Evolutionary conservation across 78 protist genomes (phyloP).

Genomic region (Chrysochromulina tobinii): DNA sequence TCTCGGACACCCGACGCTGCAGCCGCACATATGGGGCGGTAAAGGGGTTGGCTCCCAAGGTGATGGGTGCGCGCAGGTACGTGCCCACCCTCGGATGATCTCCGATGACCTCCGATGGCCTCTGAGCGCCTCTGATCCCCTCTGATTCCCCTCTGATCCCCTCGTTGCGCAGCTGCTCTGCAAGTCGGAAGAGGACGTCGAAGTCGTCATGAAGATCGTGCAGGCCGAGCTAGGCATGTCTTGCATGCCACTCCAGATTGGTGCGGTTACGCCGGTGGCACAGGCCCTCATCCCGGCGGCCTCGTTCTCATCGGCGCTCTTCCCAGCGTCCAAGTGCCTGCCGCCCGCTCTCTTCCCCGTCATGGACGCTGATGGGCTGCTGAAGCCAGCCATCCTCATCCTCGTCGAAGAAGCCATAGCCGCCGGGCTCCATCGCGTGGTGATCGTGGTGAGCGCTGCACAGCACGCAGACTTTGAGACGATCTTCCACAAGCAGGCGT

Average conservation of each 20-base stretch:
- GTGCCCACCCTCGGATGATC: too few relatives aligned
- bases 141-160: too few relatives aligned
- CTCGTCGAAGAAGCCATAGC: background rate
- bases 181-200: background rate
- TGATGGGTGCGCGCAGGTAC: background rate
- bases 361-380: conserved; percentile 11
- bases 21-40: background rate
- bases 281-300: conserved; percentile 27
- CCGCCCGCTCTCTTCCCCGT: conserved; percentile 12
- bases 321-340: conserved; percentile 4
- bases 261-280: background rate
- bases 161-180: background rate
- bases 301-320: background rate
- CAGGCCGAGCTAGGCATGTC: background rate
- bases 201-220: background rate
- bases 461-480: background rate
- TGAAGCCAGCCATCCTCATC: background rate
- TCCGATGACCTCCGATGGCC: too few relatives aligned
- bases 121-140: too few relatives aligned
- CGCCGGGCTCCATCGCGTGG: background rate
- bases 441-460: background rate
- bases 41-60: conserved; percentile 56
- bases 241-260: background rate
- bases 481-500: background rate
- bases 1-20: background rate